Conservation (phyloP, 345 rosid genomes). For the Dimocarpus longan region DNA sequence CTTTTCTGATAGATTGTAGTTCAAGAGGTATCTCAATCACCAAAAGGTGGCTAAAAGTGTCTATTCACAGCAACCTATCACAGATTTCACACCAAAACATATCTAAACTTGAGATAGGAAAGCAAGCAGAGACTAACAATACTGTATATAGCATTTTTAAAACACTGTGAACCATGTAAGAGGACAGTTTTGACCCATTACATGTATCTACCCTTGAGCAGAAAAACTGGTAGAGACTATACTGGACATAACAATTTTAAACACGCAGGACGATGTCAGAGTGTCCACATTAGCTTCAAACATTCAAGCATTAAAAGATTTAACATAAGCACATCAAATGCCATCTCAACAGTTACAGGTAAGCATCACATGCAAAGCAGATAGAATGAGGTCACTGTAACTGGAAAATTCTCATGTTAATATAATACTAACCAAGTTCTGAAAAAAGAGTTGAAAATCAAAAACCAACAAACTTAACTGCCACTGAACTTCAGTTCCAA, state of each 20-base stretch:
- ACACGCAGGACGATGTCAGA: neutral
- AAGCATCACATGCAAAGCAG: conserved; percentile 26
- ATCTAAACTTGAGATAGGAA: neutral
- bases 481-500: conserved; percentile 49
- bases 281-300: neutral
- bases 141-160: neutral
- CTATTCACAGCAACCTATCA: neutral
- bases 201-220: neutral
- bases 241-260: neutral
- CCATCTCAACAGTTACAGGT: conserved; percentile 17
- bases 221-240: neutral
- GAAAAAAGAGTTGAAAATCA: conserved; percentile 28
- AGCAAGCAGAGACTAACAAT: neutral
- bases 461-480: conserved; percentile 67
- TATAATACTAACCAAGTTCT: conserved; percentile 33
- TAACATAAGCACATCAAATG: conserved; percentile 12
- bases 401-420: conserved; percentile 22
- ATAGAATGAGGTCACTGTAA: conserved; percentile 24
- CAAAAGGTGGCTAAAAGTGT: conserved; percentile 13
- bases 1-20: neutral
- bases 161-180: neutral
- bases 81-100: neutral
- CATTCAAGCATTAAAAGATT: conserved; percentile 2
- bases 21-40: neutral
- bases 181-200: neutral